Conservation (phyloP, 2,329 filamentous ascomycete genomes). For the Magnaporthales sp. region DNA sequence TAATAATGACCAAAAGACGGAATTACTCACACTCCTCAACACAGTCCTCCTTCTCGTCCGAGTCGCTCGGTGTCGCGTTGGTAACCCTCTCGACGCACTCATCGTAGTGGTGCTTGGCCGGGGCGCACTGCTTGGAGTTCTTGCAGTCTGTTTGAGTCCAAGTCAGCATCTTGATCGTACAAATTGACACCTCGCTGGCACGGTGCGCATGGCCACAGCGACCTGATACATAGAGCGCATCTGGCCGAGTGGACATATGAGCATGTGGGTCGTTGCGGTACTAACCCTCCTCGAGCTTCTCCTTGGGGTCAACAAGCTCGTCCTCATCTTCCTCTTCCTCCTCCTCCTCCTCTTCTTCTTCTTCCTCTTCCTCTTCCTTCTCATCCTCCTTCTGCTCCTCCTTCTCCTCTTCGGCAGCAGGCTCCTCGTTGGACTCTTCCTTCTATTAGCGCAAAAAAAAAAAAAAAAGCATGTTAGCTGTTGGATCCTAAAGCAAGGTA, state of each 20-base stretch:
- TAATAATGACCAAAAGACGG: background rate
- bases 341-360: constrained; percentile 61
- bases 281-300: constrained; percentile 79
- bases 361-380: constrained; percentile 47
- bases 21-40: constrained; percentile 88
- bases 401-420: constrained; percentile 32
- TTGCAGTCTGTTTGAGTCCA: constrained; percentile 64
- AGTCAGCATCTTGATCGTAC: constrained; percentile 12
- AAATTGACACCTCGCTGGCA: background rate
- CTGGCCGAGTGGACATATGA: background rate
- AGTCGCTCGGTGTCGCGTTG: constrained; percentile 46
- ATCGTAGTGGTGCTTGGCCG: constrained; percentile 95
- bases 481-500: background rate
- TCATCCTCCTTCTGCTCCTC: constrained; percentile 34
- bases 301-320: constrained; percentile 78
- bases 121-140: constrained; percentile 75
- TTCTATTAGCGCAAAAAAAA: background rate
- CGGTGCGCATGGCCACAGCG: background rate
- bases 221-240: no score
- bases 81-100: constrained; percentile 91
- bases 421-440: constrained; percentile 4
- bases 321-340: constrained; percentile 79
- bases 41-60: constrained; percentile 81
- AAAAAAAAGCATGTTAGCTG: constrained; percentile 1
- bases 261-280: constrained; percentile 1